phyloP scores from a whole-genome alignment of 2,329 filamentous ascomycete genomes.

The Fusarium brachygibbosum region DNA sequence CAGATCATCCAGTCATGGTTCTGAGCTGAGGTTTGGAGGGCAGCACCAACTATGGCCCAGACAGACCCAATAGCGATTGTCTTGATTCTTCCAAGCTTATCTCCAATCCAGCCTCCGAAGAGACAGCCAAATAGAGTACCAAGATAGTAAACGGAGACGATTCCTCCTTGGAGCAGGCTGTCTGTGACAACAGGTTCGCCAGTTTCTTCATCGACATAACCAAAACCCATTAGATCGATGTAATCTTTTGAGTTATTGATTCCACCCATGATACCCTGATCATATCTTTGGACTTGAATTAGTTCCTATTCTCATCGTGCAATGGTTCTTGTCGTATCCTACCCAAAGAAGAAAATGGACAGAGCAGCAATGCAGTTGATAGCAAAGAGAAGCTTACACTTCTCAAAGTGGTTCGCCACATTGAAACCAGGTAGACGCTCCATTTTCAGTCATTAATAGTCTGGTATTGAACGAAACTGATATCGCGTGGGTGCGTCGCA shows the following conservation, averaged over 20 bases:
- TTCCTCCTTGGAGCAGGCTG: slow-evolving; percentile 42
- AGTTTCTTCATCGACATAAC: slow-evolving; percentile 35
- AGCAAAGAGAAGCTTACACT: slow-evolving; percentile 45
- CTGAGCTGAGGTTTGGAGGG: slow-evolving; percentile 30
- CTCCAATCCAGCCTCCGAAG: slow-evolving; percentile 37
- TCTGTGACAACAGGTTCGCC: slow-evolving; percentile 40
- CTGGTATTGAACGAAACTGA: background rate
- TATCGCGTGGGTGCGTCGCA: slow-evolving; percentile 4
- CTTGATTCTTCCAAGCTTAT: slow-evolving; percentile 40
- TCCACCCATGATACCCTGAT: slow-evolving; percentile 46
- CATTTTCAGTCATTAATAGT: background rate
- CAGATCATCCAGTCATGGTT: slow-evolving; percentile 47
- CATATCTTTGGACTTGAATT: background rate
- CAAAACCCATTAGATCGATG: slow-evolving; percentile 44
- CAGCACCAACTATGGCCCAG: slow-evolving; percentile 36
- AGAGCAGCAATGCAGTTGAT: slow-evolving; percentile 44
- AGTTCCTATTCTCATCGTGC: rapidly evolving
- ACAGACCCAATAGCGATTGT: slow-evolving; percentile 36
- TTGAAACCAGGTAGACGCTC: slow-evolving; percentile 38
- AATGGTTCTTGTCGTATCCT: background rate
- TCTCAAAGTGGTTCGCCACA: slow-evolving; percentile 43
- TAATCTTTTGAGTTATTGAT: slow-evolving; percentile 41
- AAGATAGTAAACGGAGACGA: slow-evolving; percentile 45
- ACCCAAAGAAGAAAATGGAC: slow-evolving; percentile 48
- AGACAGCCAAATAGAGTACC: slow-evolving; percentile 45